Evolutionary conservation across 129 eudicot genomes (phyloP), one percentile per base, ranked within the genome.

Genomic region (Artemisia argyi): DNA sequence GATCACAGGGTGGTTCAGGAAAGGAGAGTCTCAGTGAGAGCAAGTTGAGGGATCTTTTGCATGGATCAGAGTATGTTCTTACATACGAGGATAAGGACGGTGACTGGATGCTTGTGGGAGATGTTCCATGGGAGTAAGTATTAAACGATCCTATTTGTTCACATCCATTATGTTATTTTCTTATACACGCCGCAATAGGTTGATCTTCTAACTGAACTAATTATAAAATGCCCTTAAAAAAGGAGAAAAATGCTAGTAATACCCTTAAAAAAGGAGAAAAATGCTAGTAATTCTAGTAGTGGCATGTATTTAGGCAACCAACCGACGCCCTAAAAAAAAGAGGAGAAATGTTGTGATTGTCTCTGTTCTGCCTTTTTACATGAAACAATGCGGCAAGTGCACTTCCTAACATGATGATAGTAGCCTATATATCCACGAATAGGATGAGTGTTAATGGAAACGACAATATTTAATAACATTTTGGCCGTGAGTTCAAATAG

Each of bases 1-100:
- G 95, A 26, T 79, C 96, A 24, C 26, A 24, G 1, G 26, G 26
- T 0, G 2, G 26, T 24, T 2, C 26, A 24, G 26, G 26, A 24
- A 24, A 2, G 26, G 39, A 30, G 0, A 30, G 39, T 30, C 6
- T 30, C 0, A 30, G 39, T 4, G 39, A 30, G 39, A 30, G 39
- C 39, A 30, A 30, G 39, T 30, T 30, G 0, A 30, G 39, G 39
- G 39, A 30, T 30, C 39, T 30, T 30, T 30, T 30, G 39, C 39
- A 30, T 30, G 39, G 39, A 0, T 30, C 6, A 30, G 39, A 30
- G 39, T 30, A 30, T 30, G 39, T 30, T 0, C 39, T 30, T 0
- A 30, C 5, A 30, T 30, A 30, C 39, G 39, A 30, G 6, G 39
- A 30, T 30, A 4, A 30, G 39, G 39, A 30, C 0, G 39, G 39